These are phyloP conservation scores for Globisporangium sylvaticum DNA, from an alignment of 352 stramenopile species.

Conservation along the genomic window DNA sequence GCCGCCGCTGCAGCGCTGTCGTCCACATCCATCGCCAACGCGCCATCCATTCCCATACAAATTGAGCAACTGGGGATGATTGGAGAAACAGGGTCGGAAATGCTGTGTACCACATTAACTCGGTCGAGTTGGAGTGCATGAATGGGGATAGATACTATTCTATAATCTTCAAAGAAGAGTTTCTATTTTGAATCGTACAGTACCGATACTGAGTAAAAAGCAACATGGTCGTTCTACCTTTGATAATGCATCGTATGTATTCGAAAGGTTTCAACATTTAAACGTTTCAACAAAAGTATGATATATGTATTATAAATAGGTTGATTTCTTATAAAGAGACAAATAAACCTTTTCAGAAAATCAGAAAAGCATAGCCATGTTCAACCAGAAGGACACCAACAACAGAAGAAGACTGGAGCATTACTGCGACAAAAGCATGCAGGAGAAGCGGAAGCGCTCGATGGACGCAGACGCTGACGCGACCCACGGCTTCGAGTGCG, in stretches of 20 bases:
- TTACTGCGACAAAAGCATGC: too few species aligned
- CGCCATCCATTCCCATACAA: conserved; percentile 5
- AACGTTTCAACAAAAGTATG: too few species aligned
- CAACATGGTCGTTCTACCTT: too few species aligned
- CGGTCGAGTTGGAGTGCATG: too few species aligned
- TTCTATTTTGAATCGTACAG: too few species aligned
- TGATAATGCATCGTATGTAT: too few species aligned
- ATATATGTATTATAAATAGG: too few species aligned
- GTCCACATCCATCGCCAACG: conserved; percentile 1
- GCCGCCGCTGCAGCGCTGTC: neutral
- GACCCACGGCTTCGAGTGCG: neutral
- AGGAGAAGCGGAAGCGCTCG: conserved; percentile 2
- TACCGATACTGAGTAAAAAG: too few species aligned
- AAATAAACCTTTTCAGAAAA: neutral
- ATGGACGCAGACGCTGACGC: neutral
- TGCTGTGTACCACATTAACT: neutral
- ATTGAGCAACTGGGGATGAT: too few species aligned
- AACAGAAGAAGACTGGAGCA: neutral
- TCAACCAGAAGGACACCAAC: neutral
- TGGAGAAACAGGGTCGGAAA: neutral
- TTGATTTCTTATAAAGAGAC: neutral
- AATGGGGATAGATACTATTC: too few species aligned
- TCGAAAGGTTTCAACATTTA: too few species aligned
- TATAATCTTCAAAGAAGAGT: too few species aligned
- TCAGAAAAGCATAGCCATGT: conserved; percentile 2